A percentile compares a stretch with the other conserved stretches of the same genome.
phyloP scores from a whole-genome alignment of 176 grass and related monocot genomes.

The Sorghum bicolor region Sorghum_bicolor_NCBIv3 NC_012879.2:11457001-11457500 shows the following conservation, averaged over 20 bases:
- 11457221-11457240: not conserved
- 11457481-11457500: slow-evolving; percentile 48
- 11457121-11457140: not conserved
- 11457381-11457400: slow-evolving; percentile 42
- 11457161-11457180: not conserved
- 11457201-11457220: not conserved
- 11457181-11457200: not conserved
- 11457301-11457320: slow-evolving; percentile 82
- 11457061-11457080: not conserved
- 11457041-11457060: not conserved
- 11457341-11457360: slow-evolving; percentile 86
- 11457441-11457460: slow-evolving; percentile 32
- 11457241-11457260: slow-evolving; percentile 43
- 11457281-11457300: slow-evolving; percentile 94
- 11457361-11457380: slow-evolving; percentile 61
- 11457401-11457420: slow-evolving; percentile 53
- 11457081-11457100: slow-evolving; percentile 4
- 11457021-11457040: not conserved
- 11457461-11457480: slow-evolving; percentile 38
- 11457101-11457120: slow-evolving; percentile 6
- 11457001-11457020: not conserved
- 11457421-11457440: slow-evolving; percentile 30
- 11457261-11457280: slow-evolving; percentile 61
- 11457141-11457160: not conserved
- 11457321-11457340: slow-evolving; percentile 74